Evolutionary conservation across 306 rosid species (phyloP), one percentile per base, ranked within the genome.

Genomic region (Acacia crassicarpa): DNA sequence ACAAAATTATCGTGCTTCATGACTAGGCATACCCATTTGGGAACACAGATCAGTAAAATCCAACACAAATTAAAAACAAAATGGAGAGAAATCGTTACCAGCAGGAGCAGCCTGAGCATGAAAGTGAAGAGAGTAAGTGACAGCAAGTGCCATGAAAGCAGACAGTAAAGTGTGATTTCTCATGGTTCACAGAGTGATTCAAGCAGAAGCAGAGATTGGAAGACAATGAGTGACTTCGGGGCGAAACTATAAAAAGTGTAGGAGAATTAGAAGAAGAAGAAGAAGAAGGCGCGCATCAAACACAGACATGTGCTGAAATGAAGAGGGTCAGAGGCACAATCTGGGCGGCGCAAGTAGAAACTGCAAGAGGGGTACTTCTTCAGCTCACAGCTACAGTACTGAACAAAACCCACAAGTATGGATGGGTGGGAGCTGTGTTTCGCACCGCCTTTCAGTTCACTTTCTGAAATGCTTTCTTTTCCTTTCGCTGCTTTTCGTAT

Each of bases 71-170:
- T 12, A 38, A 35, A 9, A 27, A 59, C 35, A 45, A 86, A 71
- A 79, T 41, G 74, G 85, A 66, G 82, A 10, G 56, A 2, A 15
- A 74, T 35, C 12, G n/a, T 76, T 77, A 95, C 99, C 99, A 33
- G 99, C 87, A 72, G 98, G 97, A 85, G 96, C 96, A 70, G 98
- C 94, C 45, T 85, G 87, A 75, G 92, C 90, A 85, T 88, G 91
- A 80, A 85, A 83, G 19, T 67, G 90, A 44, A 90, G 89, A 71
- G 87, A 68, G 82, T 32, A 88, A 86, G 82, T 16, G 59, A 80
- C 30, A 54, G 84, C 63, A 65, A 88, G 85, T 22, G 83, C 67
- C 78, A 85, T 9, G 65, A 86, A 67, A 53, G 89, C 30, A 73
- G 82, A 79, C 16, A 86, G 65, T 56, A 85, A 80, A 76, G 80